Evolutionary conservation across 2,329 filamentous ascomycete species (phyloP), one percentile per base, ranked within the genome.

Genomic region (Mycosphaerella sp.): DNA sequence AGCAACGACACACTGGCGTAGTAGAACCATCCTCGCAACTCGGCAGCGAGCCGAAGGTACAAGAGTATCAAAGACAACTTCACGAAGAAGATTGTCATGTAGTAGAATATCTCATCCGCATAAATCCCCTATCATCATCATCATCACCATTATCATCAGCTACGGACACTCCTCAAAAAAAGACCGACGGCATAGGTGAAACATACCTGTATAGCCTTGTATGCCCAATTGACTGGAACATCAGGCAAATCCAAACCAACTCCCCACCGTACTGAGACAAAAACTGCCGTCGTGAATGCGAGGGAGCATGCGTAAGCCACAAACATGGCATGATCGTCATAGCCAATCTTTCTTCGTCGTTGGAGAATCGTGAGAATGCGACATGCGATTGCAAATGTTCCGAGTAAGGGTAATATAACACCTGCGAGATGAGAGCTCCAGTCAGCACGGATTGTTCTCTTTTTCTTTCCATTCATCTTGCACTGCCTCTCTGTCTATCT

Each of bases 61-160:
- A 72, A 65, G 49, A 69, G 58, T 6, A 72, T 62, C 6, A 72
- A 62, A 0, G 68, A 69, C 37, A 71, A 62, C 57, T 72, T 71
- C 53, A 72, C 63, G 41, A 64, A 66, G 64, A 69, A 70, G 49
- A 71, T 70, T 47, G 68, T 69, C 39, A 61, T 50, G 52, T 70
- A 69, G 58, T 72, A 72, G 56, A 70, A 70, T 16, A 65, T 53
- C 56, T 66, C 59, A 60, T 61, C 54, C 4, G 53, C 53, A 37
- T 63, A 61, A 36, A 64, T 55, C 9, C 60, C 54, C 62, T 63
- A 45, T 17, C 7, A 13, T 17, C 4, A 18, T 48, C 39, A 52
- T 44, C 13, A 7, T 27, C 6, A 32, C 14, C 12, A 18, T 34
- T 27, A 18, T 10, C 4, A 8, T 34, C 34, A 2, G n/a, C n/a